Evolutionary conservation across 257 asterid species (phyloP).

Genomic region (Solanum infundibuliforme): DNA sequence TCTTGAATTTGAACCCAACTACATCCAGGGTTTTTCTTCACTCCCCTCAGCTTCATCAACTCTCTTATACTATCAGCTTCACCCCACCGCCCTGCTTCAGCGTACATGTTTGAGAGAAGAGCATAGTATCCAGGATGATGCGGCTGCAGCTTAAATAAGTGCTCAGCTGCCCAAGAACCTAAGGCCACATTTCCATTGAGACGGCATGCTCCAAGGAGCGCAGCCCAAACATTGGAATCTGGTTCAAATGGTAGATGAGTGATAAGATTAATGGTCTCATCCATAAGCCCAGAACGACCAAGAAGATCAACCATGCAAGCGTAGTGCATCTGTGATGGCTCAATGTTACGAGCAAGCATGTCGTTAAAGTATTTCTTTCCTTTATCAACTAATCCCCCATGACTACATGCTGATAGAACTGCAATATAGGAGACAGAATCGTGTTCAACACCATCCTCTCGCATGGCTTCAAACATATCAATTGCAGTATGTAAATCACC

Average conservation of each 20-base stretch:
- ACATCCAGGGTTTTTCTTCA: conserved; percentile 67
- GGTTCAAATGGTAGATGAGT: conserved; percentile 26
- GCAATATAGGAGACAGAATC: conserved; percentile 58
- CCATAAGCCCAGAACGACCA: conserved; percentile 61
- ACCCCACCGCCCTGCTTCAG: conserved; percentile 70
- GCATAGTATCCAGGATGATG: conserved; percentile 68
- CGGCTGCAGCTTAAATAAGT: conserved; percentile 41
- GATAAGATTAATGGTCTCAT: conserved; percentile 42
- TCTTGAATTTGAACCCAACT: conserved; percentile 66
- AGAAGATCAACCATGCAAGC: conserved; percentile 85
- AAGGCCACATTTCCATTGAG: conserved; percentile 51
- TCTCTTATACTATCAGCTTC: conserved; percentile 64
- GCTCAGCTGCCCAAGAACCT: conserved; percentile 76
- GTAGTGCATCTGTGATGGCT: conserved; percentile 64
- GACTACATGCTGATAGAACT: conserved; percentile 64
- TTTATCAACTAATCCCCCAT: conserved; percentile 47
- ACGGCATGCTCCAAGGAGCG: conserved; percentile 63
- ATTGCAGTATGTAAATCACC: conserved; percentile 51
- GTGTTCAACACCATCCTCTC: conserved; percentile 28
- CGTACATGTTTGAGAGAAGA: conserved; percentile 64
- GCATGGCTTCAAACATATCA: conserved; percentile 46
- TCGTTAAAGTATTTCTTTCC: conserved; percentile 40
- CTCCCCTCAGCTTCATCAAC: conserved; percentile 50
- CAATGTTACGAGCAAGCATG: conserved; percentile 38
- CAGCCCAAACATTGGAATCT: conserved; percentile 60